phyloP scores from a whole-genome alignment of 2,329 filamentous ascomycete genomes.

The Sporothrix schenckii region DNA sequence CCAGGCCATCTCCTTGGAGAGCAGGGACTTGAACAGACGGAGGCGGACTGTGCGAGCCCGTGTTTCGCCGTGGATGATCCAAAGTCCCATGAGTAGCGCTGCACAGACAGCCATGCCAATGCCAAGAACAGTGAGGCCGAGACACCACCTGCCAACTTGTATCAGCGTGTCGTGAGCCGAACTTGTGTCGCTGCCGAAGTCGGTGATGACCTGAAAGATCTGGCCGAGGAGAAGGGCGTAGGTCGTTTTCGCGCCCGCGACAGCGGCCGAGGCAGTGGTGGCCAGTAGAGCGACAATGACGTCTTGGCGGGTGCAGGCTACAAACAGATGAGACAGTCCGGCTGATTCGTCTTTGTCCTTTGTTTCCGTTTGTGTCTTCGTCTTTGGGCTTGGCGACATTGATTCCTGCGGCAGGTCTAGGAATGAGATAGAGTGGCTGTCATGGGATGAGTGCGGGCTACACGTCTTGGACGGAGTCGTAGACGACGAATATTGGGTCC shows the following conservation, averaged over 20 bases:
- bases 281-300: conserved; percentile 57
- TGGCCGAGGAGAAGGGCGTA: conserved; percentile 72
- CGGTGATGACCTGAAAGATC: conserved; percentile 71
- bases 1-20: conserved; percentile 78
- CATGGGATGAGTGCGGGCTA: not conserved
- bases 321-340: conserved; percentile 59
- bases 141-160: conserved; percentile 61
- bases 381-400: not conserved
- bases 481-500: not conserved
- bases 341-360: not conserved
- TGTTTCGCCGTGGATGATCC: conserved; percentile 78
- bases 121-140: conserved; percentile 66
- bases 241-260: conserved; percentile 65
- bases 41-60: conserved; percentile 70
- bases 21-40: conserved; percentile 66
- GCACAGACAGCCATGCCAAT: conserved; percentile 68
- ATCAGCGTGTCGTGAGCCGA: conserved; percentile 52
- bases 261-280: conserved; percentile 57
- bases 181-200: conserved; percentile 57
- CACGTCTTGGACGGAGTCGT: not conserved
- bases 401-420: not conserved
- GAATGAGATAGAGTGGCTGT: not conserved
- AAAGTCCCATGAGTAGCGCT: conserved; percentile 66
- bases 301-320: conserved; percentile 69
- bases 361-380: not conserved